These are phyloP conservation scores for Trichoderma sp. DNA, from an alignment of 2,329 filamentous ascomycete genomes.

Conservation along the genomic window DNA sequence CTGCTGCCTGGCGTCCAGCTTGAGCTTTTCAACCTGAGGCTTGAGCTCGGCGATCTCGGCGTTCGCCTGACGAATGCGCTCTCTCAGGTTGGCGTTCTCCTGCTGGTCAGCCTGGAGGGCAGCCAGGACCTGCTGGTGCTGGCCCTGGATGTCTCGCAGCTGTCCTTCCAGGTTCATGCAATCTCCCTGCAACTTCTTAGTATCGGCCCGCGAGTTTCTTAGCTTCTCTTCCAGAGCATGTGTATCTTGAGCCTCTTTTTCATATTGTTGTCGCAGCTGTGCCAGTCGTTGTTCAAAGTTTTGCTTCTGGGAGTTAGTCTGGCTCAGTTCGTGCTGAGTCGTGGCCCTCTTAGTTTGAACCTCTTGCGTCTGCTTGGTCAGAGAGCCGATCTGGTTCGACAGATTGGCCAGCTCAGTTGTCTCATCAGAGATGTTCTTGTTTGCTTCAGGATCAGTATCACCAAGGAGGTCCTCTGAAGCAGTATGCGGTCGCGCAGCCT, in stretches of 20 bases:
- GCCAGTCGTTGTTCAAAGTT: slow-evolving; percentile 87
- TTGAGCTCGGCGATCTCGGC: slow-evolving; percentile 79
- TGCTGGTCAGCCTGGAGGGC: slow-evolving; percentile 82
- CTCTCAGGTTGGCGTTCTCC: slow-evolving; percentile 82
- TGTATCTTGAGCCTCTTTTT: slow-evolving; percentile 87
- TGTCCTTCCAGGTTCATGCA: slow-evolving; percentile 78
- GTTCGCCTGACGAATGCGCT: slow-evolving; percentile 81
- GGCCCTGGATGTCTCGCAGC: slow-evolving; percentile 75
- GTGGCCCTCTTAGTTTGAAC: slow-evolving; percentile 77
- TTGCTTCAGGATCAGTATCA: slow-evolving; percentile 83
- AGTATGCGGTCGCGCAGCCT: slow-evolving; percentile 37
- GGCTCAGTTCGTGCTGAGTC: slow-evolving; percentile 78
- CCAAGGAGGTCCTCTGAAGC: slow-evolving; percentile 82
- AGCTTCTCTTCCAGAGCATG: slow-evolving; percentile 83
- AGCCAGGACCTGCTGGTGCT: slow-evolving; percentile 72
- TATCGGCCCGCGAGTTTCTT: slow-evolving; percentile 71
- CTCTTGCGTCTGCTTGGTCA: slow-evolving; percentile 92
- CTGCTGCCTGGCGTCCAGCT: slow-evolving; percentile 87
- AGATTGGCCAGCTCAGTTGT: slow-evolving; percentile 91
- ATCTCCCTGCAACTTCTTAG: slow-evolving; percentile 78
- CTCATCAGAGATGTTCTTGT: slow-evolving; percentile 82
- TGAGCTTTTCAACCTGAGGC: slow-evolving; percentile 89
- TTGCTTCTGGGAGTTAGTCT: slow-evolving; percentile 81
- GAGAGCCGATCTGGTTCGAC: slow-evolving; percentile 87
- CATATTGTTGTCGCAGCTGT: slow-evolving; percentile 83